Conservation (phyloP, 345 rosid genomes). For the Aethionema arabicum region DNA sequence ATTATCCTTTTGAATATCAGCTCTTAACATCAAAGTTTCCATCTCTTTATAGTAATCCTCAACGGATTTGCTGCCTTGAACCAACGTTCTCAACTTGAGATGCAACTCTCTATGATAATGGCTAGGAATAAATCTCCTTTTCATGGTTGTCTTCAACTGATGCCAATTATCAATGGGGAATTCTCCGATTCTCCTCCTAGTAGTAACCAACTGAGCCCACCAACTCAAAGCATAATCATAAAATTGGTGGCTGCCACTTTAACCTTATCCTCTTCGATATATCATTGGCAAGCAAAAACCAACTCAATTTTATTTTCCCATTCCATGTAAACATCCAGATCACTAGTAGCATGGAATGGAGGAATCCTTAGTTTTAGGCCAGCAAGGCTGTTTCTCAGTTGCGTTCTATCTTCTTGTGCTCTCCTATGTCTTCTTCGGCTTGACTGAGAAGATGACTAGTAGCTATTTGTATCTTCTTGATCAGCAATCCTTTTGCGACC, state of each 20-base stretch:
- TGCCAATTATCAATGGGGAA: not conserved
- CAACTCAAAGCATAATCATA: not conserved
- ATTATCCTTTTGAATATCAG: too few relatives aligned
- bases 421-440: too few relatives aligned
- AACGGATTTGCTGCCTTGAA: too few relatives aligned
- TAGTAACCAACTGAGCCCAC: not conserved
- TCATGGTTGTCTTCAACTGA: not conserved
- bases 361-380: too few relatives aligned
- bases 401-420: not conserved
- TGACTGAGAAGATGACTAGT: too few relatives aligned
- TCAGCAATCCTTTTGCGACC: not conserved
- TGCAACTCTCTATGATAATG: not conserved
- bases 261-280: not conserved
- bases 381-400: not conserved
- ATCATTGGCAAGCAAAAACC: not conserved
- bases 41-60: too few relatives aligned
- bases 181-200: not conserved
- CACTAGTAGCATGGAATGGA: not conserved
- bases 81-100: too few relatives aligned
- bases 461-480: too few relatives aligned
- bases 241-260: not conserved
- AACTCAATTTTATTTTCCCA: not conserved
- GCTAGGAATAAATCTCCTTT: not conserved
- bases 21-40: too few relatives aligned
- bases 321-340: not conserved